Conservation (phyloP, 176 grass and related monocot species). For the Oropetium thomaeum region DNA sequence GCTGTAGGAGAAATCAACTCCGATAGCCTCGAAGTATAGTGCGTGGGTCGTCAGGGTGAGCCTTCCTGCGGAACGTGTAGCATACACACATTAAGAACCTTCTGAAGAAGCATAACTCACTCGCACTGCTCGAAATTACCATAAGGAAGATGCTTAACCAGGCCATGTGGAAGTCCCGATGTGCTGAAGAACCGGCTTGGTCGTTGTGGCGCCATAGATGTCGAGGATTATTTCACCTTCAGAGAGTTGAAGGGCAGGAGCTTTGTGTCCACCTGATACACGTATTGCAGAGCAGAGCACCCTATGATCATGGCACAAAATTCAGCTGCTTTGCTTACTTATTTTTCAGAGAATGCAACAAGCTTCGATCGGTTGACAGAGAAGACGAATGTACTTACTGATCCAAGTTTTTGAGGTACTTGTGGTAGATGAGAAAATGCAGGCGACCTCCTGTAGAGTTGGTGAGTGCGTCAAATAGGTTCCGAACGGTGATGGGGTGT, state of each 20-base stretch:
- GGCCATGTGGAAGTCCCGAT: constrained; percentile 78
- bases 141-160: constrained; percentile 85
- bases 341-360: background rate
- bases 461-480: constrained; percentile 82
- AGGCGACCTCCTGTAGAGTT: constrained; percentile 65
- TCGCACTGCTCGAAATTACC: constrained; percentile 50
- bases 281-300: constrained; percentile 51
- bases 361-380: background rate
- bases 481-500: constrained; percentile 79
- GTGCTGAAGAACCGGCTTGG: constrained; percentile 82
- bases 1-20: constrained; percentile 66
- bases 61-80: constrained; percentile 53
- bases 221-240: constrained; percentile 78
- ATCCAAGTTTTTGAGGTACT: constrained; percentile 70
- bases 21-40: constrained; percentile 84
- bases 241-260: constrained; percentile 41
- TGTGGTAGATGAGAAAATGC: constrained; percentile 93
- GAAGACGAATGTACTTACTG: constrained; percentile 34
- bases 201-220: constrained; percentile 53
- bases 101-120: constrained; percentile 1
- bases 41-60: constrained; percentile 87
- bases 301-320: constrained; percentile 23
- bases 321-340: background rate
- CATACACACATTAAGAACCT: constrained; percentile 18
- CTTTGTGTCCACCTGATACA: constrained; percentile 40